Evolutionary conservation across 2,329 filamentous ascomycete genomes (phyloP).

Genomic region (Cordyceps cateniannulata): DNA sequence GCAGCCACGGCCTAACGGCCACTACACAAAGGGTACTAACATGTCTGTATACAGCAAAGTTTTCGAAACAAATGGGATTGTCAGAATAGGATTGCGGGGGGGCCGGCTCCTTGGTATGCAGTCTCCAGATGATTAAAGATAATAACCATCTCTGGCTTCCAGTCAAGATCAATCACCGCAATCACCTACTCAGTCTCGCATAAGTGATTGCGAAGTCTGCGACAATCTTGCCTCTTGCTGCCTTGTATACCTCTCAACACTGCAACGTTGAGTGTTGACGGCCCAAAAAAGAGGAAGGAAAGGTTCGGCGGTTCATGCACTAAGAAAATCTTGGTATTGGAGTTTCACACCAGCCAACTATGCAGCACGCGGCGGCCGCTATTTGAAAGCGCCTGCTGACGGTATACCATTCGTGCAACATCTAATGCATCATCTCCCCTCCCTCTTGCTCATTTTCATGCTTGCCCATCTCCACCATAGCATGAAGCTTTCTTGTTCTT

Average conservation of each 20-base stretch:
- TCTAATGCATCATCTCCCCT: too few species aligned
- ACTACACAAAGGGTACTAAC: too few species aligned
- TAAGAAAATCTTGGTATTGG: background rate
- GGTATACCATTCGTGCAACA: background rate
- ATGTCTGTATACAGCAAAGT: too few species aligned
- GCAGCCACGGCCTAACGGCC: background rate
- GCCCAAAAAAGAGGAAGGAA: background rate
- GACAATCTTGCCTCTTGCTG: background rate
- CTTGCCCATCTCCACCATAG: background rate
- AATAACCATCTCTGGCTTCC: too few species aligned
- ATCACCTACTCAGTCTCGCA: too few species aligned
- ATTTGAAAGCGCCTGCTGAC: background rate
- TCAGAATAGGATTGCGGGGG: too few species aligned
- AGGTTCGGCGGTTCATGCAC: background rate
- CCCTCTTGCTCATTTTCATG: background rate
- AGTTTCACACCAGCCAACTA: background rate
- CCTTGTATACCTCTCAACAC: background rate
- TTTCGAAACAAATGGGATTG: too few species aligned
- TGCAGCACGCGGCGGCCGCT: background rate
- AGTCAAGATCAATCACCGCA: too few species aligned
- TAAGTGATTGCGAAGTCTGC: background rate
- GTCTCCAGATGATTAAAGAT: too few species aligned
- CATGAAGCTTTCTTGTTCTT: background rate
- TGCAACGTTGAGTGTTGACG: background rate
- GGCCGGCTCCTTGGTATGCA: too few species aligned